Conservation (phyloP, 2,329 filamentous ascomycete species). For the Fusarium buharicum region DNA sequence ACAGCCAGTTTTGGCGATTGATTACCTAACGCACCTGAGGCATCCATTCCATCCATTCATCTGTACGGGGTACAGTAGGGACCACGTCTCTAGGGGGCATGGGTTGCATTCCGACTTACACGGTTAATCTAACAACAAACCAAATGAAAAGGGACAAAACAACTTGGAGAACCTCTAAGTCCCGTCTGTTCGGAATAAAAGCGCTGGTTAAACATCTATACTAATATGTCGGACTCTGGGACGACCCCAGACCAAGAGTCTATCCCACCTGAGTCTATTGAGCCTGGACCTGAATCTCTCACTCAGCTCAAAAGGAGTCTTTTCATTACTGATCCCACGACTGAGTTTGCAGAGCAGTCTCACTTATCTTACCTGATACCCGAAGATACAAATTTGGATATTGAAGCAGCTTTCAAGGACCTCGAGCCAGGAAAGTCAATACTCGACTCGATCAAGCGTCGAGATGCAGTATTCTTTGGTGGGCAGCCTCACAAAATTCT, state of each 20-base stretch:
- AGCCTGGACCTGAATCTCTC: constrained; percentile 37
- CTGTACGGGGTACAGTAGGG: constrained; percentile 5
- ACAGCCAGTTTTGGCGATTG: constrained; percentile 8
- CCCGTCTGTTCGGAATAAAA: background rate
- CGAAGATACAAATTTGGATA: constrained; percentile 62
- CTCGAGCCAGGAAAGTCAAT: constrained; percentile 57
- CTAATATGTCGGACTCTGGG: constrained; percentile 38
- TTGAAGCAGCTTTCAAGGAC: constrained; percentile 62
- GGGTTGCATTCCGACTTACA: constrained; percentile 39
- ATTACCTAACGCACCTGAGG: constrained; percentile 23
- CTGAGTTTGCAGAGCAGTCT: constrained; percentile 65
- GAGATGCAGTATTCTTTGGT: constrained; percentile 79
- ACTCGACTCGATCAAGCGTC: constrained; percentile 68
- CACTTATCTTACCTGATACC: constrained; percentile 71
- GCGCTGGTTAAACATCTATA: background rate
- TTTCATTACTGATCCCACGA: constrained; percentile 41
- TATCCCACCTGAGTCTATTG: constrained; percentile 27
- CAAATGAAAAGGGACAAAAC: constrained; percentile 16
- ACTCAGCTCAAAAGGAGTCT: constrained; percentile 37
- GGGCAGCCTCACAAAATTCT: constrained; percentile 46
- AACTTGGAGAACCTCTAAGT: background rate
- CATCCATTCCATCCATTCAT: background rate
- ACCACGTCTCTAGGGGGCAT: constrained; percentile 42
- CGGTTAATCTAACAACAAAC: constrained; percentile 29
- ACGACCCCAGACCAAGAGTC: constrained; percentile 33